These are phyloP conservation scores for Chytriomyces sp. DNA, from an alignment of 192 early-diverging fungal species.

Conservation along the genomic window DNA sequence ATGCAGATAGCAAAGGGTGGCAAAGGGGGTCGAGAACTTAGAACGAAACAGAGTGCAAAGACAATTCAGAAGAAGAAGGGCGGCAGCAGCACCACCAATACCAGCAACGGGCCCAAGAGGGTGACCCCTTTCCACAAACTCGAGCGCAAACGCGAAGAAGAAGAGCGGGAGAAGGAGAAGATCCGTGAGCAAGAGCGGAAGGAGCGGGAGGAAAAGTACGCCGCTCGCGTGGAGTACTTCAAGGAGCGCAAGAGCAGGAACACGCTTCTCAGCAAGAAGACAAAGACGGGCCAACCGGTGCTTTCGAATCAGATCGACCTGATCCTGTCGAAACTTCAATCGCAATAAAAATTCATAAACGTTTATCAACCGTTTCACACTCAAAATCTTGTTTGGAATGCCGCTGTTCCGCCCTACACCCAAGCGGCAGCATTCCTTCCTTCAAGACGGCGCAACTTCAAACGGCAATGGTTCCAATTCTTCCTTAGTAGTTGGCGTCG, in stretches of 20 bases:
- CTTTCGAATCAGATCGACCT: constrained; percentile 25
- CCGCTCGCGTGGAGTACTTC: constrained; percentile 11
- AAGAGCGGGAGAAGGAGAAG: constrained; percentile 25
- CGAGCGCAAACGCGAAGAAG: constrained; percentile 3
- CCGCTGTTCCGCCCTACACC: too few relatives aligned
- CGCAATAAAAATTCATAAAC: neutral
- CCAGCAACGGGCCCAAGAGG: neutral
- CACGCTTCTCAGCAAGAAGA: constrained; percentile 9
- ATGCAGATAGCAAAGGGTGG: neutral
- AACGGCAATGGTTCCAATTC: neutral
- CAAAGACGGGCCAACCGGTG: constrained; percentile 17
- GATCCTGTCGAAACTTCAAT: constrained; percentile 10
- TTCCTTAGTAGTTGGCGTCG: neutral
- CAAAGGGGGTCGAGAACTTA: neutral
- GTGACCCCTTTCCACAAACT: constrained; percentile 22
- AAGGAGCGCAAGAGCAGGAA: constrained; percentile 21
- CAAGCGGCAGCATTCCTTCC: too few relatives aligned
- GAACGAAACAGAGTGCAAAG: neutral
- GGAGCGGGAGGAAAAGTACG: constrained; percentile 16
- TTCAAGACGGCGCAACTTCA: too few relatives aligned
- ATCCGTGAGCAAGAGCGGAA: constrained; percentile 13
- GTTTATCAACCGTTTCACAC: neutral
- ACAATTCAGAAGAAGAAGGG: constrained; percentile 5
- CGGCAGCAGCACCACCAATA: neutral
- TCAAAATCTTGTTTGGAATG: neutral